Evolutionary conservation across 179 eudicot genomes (phyloP).

Genomic region (Drosera spatulata): DNA sequence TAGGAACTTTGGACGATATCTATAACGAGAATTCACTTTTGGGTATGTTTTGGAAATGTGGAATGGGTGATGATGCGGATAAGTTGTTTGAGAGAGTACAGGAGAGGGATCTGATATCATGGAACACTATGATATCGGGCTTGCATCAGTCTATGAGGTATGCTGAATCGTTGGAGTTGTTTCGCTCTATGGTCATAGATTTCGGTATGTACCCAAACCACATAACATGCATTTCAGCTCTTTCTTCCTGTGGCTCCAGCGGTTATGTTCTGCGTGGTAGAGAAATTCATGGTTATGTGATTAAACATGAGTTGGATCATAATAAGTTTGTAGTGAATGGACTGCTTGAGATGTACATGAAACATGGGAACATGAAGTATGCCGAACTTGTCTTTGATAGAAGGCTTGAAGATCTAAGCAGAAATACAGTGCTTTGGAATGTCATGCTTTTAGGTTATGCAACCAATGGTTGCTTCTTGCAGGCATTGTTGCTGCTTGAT

Average conservation of each 20-base stretch:
- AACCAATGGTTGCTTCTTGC: slow-evolving; percentile 32
- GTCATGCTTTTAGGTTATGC: slow-evolving; percentile 66
- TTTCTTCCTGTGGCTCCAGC: slow-evolving; percentile 44
- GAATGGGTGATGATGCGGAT: slow-evolving; percentile 30
- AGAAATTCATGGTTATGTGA: slow-evolving; percentile 27
- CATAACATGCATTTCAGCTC: slow-evolving; percentile 51
- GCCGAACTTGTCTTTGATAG: slow-evolving; percentile 26
- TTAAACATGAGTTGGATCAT: slow-evolving; percentile 38
- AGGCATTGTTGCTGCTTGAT: slow-evolving; percentile 32
- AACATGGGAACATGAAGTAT: slow-evolving; percentile 33
- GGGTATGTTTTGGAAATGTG: slow-evolving; percentile 46
- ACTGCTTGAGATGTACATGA: slow-evolving; percentile 58
- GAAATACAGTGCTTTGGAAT: slow-evolving; percentile 50
- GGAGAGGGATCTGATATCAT: slow-evolving; percentile 48
- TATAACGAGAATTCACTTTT: slow-evolving; percentile 58
- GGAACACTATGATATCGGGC: slow-evolving; percentile 59
- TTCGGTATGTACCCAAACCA: slow-evolving; percentile 34
- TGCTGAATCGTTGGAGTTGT: slow-evolving; percentile 10
- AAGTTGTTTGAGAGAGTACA: slow-evolving; percentile 51
- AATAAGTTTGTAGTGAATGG: slow-evolving; percentile 49
- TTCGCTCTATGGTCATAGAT: slow-evolving; percentile 19
- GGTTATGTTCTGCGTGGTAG: slow-evolving; percentile 39
- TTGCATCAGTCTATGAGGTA: slow-evolving; percentile 15
- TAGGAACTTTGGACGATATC: slow-evolving; percentile 45
- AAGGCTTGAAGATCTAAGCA: slow-evolving; percentile 13